phyloP scores from a whole-genome alignment of 805 yeast genomes.

The Saturnispora sanitii region DNA sequence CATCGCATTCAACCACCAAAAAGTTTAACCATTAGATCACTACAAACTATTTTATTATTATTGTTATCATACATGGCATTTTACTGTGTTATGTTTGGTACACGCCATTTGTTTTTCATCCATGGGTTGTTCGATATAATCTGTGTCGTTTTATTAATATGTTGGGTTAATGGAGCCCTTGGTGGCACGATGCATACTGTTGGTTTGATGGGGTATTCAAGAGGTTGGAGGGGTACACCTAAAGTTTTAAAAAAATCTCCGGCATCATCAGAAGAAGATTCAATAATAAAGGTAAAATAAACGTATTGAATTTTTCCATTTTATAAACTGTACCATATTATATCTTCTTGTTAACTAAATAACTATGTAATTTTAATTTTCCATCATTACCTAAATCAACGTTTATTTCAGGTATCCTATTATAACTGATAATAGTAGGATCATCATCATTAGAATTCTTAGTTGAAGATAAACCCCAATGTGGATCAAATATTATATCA shows the following conservation, averaged over 20 bases:
- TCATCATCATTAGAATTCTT: not conserved
- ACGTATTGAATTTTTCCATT: not conserved
- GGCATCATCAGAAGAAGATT: no score
- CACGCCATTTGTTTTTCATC: constrained; percentile 75
- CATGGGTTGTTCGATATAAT: constrained; percentile 66
- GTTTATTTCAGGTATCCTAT: constrained; percentile 4
- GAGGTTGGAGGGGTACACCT: constrained; percentile 6
- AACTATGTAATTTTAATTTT: constrained; percentile 10
- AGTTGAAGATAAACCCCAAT: constrained; percentile 7
- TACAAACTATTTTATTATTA: constrained; percentile 44
- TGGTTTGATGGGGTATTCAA: constrained; percentile 9
- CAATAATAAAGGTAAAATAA: not conserved
- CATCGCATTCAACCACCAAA: no score
- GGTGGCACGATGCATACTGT: constrained; percentile 9
- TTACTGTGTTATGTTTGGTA: constrained; percentile 64
- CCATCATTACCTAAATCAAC: constrained; percentile 9
- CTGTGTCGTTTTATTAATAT: constrained; percentile 40
- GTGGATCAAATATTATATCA: constrained; percentile 5
- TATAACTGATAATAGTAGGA: not conserved
- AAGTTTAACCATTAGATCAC: constrained; percentile 53
- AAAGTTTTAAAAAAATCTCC: constrained; percentile 3
- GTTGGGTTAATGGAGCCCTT: constrained; percentile 20
- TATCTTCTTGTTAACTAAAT: constrained; percentile 5
- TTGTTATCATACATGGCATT: constrained; percentile 43
- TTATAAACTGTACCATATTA: not conserved